Conservation (phyloP, 2,329 filamentous ascomycete genomes). For the Talaromyces sp. region DNA sequence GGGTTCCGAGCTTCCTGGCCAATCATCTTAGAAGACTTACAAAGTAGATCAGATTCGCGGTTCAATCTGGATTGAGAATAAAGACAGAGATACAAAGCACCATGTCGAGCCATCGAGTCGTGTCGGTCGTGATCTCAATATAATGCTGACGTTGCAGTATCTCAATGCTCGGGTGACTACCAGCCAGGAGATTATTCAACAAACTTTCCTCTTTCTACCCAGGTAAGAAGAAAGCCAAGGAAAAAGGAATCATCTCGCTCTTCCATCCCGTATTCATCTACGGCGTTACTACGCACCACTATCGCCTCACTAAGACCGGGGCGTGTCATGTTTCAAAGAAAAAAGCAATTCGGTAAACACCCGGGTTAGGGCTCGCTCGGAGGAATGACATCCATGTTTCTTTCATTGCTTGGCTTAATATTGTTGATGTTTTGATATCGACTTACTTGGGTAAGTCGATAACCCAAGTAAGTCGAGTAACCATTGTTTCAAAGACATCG, state of each 20-base stretch:
- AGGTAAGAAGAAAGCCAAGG: not conserved
- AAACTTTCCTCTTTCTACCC: not conserved
- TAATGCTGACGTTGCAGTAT: not conserved
- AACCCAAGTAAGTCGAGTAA: not conserved
- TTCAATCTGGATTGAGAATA: not conserved
- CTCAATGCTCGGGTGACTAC: not conserved
- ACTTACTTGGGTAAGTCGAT: not conserved
- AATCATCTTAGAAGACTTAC: not conserved
- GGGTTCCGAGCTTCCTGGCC: conserved; percentile 1
- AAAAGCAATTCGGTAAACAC: not conserved
- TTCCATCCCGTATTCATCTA: not conserved
- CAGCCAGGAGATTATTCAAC: not conserved
- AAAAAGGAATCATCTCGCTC: not conserved
- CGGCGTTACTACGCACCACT: not conserved
- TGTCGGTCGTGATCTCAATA: not conserved
- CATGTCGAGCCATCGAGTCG: not conserved
- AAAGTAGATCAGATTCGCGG: not conserved
- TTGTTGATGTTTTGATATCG: not conserved
- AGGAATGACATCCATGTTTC: not conserved
- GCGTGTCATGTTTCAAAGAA: not conserved
- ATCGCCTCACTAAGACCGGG: not conserved
- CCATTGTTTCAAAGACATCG: not conserved
- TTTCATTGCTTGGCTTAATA: not conserved
- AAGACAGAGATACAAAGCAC: not conserved
- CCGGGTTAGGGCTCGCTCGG: conserved; percentile 3